Base-by-base conservation (phyloP, 1,284 basidiomycete species). In the Malassezia restricta region DNA sequence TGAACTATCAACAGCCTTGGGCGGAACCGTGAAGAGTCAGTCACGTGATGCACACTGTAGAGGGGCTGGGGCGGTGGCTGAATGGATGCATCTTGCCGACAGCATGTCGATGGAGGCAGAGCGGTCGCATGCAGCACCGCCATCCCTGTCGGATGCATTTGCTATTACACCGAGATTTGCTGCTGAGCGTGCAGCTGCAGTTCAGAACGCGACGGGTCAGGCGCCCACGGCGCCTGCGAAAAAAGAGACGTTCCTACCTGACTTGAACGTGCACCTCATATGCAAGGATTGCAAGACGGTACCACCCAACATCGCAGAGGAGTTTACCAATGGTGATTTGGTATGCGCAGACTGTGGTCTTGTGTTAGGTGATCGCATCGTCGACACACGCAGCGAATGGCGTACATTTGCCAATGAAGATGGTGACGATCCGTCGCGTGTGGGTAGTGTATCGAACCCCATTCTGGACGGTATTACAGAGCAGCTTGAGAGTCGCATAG, bases 361-460 rank as follows among this genome's bases (percentile, higher is more conserved):
- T 62, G 88, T 96, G 57, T 78, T 96, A 59, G 90, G 91, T 67
- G 91, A 98, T 74, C 81, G 90, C 65, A 85, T 99, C 56, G 90
- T 98, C 40, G 94, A 99, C 75, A 98, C 94, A 29, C 79, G 94
- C 68, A 91, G 87, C 76, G 94, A 99, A 83, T 99, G 76, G 67
- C 79, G 95, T 84, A 98, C 94, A 53, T 99, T 99, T 75, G 94
- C 94, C 63, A 94, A 99, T 74, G 92, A 96, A 77, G 75, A 76
- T 32, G 91, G 92, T 57, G 94, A 98, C 74, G 94, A 98, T 74
- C 92, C 92, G 53, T 98, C 92, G 65, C 94, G 94, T 86, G 94
- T 99, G 62, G 94, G 94, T 77, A 89, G 88, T 50, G 88, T 90
- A 37, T 83, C 84, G 38, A 90, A 95, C 73, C 89, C 91, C 47